phyloP scores from a whole-genome alignment of 306 rosid species.

The Medicago arabica region DNA sequence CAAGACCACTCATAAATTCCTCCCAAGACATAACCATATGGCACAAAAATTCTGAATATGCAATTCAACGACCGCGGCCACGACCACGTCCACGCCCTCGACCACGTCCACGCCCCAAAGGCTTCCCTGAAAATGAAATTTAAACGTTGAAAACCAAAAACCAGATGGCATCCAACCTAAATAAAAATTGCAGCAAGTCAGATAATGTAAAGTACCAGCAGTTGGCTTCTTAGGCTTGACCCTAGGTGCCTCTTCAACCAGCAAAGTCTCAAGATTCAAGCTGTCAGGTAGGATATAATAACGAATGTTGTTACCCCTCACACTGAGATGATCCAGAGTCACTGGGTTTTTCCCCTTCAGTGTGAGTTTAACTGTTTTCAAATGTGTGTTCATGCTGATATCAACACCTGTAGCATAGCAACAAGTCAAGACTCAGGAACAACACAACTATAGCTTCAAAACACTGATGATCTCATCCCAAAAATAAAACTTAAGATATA shows the following conservation, averaged over 20 bases:
- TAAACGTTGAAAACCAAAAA: slow-evolving; percentile 24
- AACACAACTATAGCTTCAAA: slow-evolving; percentile 21
- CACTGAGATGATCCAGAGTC: slow-evolving; percentile 92
- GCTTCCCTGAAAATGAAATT: slow-evolving; percentile 62
- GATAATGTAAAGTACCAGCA: slow-evolving; percentile 62
- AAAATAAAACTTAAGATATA: not conserved
- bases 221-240: slow-evolving; percentile 97
- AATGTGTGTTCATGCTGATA: slow-evolving; percentile 73
- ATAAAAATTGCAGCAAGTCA: not conserved
- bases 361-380: slow-evolving; percentile 89
- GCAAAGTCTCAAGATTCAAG: slow-evolving; percentile 57
- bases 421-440: slow-evolving; percentile 27
- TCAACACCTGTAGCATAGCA: slow-evolving; percentile 59
- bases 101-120: slow-evolving; percentile 81
- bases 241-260: slow-evolving; percentile 67
- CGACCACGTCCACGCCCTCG: slow-evolving; percentile 91
- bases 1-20: slow-evolving; percentile 42
- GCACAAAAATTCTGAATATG: slow-evolving; percentile 46
- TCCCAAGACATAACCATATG: slow-evolving; percentile 57
- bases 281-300: slow-evolving; percentile 70
- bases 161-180: not conserved
- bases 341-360: slow-evolving; percentile 94
- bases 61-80: slow-evolving; percentile 73
- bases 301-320: slow-evolving; percentile 91
- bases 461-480: slow-evolving; percentile 38